A percentile compares a stretch with the other conserved stretches of the same genome.
Conservation (phyloP, 2,329 filamentous ascomycete species). For the Ophiosphaerella herpotricha region DNA sequence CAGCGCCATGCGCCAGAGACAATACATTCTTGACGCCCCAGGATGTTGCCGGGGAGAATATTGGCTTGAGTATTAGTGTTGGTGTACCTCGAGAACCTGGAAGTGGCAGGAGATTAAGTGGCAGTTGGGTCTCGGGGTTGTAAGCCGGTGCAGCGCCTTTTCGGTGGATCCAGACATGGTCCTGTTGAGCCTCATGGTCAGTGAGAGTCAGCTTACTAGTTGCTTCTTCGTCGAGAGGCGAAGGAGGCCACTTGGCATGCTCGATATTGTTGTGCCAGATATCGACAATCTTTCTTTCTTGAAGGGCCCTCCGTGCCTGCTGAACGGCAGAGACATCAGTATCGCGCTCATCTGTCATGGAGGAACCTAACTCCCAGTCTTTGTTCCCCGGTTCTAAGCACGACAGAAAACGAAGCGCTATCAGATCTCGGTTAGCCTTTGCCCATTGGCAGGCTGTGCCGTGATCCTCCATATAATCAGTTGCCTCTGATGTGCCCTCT, state of each 20-base stretch:
- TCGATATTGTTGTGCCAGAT: slow-evolving; percentile 48
- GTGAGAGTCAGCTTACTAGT: not conserved
- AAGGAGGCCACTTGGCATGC: slow-evolving; percentile 37
- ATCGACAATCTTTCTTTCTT: slow-evolving; percentile 40
- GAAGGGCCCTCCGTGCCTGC: slow-evolving; percentile 21
- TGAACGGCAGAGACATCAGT: slow-evolving; percentile 13
- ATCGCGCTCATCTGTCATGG: slow-evolving; percentile 1
- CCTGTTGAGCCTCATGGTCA: slow-evolving; percentile 2
- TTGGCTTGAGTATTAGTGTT: slow-evolving; percentile 44
- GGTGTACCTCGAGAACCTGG: slow-evolving; percentile 47
- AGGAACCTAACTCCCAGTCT: slow-evolving; percentile 19
- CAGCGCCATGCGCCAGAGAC: slow-evolving; percentile 46
- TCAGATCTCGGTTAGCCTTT: slow-evolving; percentile 45
- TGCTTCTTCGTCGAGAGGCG: slow-evolving; percentile 2
- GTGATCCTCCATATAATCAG: slow-evolving; percentile 42
- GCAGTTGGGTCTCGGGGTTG: slow-evolving; percentile 20
- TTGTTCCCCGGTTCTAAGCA: slow-evolving; percentile 43
- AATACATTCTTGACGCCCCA: slow-evolving; percentile 40
- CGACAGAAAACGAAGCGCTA: slow-evolving; percentile 44
- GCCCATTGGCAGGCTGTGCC: slow-evolving; percentile 45
- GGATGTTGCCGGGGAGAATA: slow-evolving; percentile 30
- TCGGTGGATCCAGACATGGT: slow-evolving; percentile 43
- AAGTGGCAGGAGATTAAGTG: slow-evolving; percentile 40
- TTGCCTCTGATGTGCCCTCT: slow-evolving; percentile 27
- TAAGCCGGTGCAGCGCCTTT: slow-evolving; percentile 47